These are phyloP conservation scores for Porphyra umbilicalis DNA, from an alignment of 31 red algal species.

Conservation along the genomic window DNA sequence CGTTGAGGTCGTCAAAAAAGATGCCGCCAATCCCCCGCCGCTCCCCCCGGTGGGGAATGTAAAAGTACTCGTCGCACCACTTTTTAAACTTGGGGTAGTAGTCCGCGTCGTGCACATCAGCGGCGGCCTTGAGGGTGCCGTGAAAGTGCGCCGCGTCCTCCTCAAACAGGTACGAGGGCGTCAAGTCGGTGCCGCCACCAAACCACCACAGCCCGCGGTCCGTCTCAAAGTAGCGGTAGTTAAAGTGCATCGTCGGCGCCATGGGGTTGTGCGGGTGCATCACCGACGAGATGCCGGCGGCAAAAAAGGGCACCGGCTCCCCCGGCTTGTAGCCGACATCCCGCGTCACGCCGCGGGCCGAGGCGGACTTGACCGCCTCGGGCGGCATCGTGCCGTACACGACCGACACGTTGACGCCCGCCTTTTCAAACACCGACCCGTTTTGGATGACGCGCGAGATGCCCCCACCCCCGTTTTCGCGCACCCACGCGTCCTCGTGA, in stretches of 20 bases:
- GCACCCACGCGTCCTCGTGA: slow-evolving; percentile 86
- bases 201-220: slow-evolving; percentile 98
- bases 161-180: slow-evolving; percentile 84
- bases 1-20: slow-evolving; percentile 98
- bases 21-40: slow-evolving; percentile 89
- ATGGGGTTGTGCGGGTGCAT: slow-evolving; percentile 97
- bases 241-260: slow-evolving; percentile 98
- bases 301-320: slow-evolving; percentile 96
- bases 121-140: slow-evolving; percentile 72
- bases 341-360: slow-evolving; percentile 74
- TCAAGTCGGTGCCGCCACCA: slow-evolving; percentile 96
- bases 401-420: slow-evolving; percentile 94
- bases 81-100: slow-evolving; percentile 90
- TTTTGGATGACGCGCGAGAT: slow-evolving; percentile 88
- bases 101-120: slow-evolving; percentile 80
- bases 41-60: slow-evolving; percentile 91
- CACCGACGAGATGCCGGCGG: slow-evolving; percentile 90
- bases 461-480: slow-evolving; percentile 84
- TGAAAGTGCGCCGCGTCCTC: slow-evolving; percentile 90
- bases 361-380: slow-evolving; percentile 86
- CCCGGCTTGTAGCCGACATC: slow-evolving; percentile 69
- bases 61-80: slow-evolving; percentile 97
- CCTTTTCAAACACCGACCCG: slow-evolving; percentile 97
- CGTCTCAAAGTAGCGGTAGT: slow-evolving; percentile 99
- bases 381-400: slow-evolving; percentile 99